Conservation (phyloP, 1,139 yeast species). For the Protomyces pachydermus region DNA sequence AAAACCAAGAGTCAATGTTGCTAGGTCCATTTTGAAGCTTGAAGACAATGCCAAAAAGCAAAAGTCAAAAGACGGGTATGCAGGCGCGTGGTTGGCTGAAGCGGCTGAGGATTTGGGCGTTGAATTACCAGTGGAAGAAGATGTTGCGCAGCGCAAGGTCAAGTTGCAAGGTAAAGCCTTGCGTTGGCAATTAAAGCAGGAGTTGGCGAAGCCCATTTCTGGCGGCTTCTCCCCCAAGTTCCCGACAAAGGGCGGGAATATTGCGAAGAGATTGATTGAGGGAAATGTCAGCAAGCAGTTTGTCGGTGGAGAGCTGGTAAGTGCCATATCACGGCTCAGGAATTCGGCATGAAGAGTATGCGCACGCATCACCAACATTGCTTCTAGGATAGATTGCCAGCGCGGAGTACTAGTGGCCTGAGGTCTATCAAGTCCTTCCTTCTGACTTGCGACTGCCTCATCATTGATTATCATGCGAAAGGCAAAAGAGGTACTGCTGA, state of each 20-base stretch:
- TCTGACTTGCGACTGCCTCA: no score
- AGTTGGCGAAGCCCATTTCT: slow-evolving; percentile 58
- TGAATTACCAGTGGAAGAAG: slow-evolving; percentile 49
- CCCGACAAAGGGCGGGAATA: slow-evolving; percentile 78
- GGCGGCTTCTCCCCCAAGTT: slow-evolving; percentile 52
- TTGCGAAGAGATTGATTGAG: slow-evolving; percentile 75
- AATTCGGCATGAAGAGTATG: neutral
- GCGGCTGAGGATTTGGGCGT: slow-evolving; percentile 93
- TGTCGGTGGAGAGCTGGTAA: slow-evolving; percentile 61
- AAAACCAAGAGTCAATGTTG: slow-evolving; percentile 61
- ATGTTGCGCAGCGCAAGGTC: slow-evolving; percentile 40
- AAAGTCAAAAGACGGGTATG: slow-evolving; percentile 5
- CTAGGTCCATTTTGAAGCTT: slow-evolving; percentile 70
- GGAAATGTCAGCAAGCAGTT: slow-evolving; percentile 67
- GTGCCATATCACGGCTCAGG: slow-evolving; percentile 49
- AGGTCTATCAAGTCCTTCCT: no score
- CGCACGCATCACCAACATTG: neutral
- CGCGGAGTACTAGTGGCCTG: no score
- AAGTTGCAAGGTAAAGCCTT: slow-evolving; percentile 43
- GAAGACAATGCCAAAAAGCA: slow-evolving; percentile 37
- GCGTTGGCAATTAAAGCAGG: slow-evolving; percentile 53
- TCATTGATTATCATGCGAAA: no score
- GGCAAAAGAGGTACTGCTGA: slow-evolving; percentile 52
- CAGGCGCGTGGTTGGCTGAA: slow-evolving; percentile 64
- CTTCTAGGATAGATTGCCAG: no score